phyloP scores from a whole-genome alignment of 768 basidiomycete species.

The Polyporus arcularius region DNA sequence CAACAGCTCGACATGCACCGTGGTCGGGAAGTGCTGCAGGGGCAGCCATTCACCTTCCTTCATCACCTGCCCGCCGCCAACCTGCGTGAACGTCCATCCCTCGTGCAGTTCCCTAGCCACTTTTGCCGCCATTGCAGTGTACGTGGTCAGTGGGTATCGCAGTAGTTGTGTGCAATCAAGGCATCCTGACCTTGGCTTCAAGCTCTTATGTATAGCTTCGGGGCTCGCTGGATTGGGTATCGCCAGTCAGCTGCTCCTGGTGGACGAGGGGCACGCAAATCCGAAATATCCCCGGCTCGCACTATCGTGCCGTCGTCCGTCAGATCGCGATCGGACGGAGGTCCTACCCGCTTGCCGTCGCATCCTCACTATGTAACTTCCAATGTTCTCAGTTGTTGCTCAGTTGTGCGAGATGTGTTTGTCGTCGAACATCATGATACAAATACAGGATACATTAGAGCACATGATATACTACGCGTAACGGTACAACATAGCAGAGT shows the following conservation, averaged over 20 bases:
- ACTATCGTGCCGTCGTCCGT: neutral
- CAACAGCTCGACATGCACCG: conserved; percentile 84
- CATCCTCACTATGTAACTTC: no score
- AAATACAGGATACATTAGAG: no score
- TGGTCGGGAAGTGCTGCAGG: conserved; percentile 73
- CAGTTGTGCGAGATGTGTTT: no score
- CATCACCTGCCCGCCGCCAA: conserved; percentile 61
- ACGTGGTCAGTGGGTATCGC: neutral
- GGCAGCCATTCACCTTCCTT: conserved; percentile 67
- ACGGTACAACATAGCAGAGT: neutral
- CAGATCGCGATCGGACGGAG: conserved; percentile 5
- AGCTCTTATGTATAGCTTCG: neutral
- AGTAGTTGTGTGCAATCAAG: neutral
- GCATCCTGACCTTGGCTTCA: neutral
- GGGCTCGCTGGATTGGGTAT: neutral
- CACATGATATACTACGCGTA: neutral
- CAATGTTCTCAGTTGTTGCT: no score
- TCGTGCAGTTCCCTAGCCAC: conserved; percentile 33
- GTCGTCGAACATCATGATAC: no score
- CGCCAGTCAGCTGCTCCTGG: conserved; percentile 8
- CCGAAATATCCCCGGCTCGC: conserved; percentile 11
- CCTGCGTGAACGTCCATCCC: conserved; percentile 70
- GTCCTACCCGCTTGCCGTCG: neutral
- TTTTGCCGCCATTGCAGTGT: conserved; percentile 23
- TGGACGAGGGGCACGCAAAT: neutral